Evolutionary conservation across 306 rosid genomes (phyloP).

Genomic region (Vigna radiata): DNA sequence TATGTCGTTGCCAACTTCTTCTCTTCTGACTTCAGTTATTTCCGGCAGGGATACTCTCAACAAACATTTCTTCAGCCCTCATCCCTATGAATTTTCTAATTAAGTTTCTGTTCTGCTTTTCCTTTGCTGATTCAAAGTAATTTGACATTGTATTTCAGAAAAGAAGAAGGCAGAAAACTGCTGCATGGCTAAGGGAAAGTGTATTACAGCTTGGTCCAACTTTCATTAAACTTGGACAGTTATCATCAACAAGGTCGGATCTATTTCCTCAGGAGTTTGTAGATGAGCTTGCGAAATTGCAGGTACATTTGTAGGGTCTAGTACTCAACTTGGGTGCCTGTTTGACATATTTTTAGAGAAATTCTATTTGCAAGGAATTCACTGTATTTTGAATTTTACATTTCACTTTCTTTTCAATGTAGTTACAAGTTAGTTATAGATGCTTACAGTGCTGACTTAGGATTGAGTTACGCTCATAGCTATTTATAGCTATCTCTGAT

Average conservation of each 20-base stretch:
- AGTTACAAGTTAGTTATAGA: too few species aligned
- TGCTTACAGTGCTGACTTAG: too few species aligned
- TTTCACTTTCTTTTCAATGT: too few species aligned
- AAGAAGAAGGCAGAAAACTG: slow-evolving; percentile 72
- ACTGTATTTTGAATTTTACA: too few species aligned
- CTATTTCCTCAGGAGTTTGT: slow-evolving; percentile 88
- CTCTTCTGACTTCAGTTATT: neutral
- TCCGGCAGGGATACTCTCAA: neutral
- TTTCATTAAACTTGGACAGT: slow-evolving; percentile 92
- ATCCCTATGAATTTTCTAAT: neutral
- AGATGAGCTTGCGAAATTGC: slow-evolving; percentile 92
- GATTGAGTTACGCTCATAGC: too few species aligned
- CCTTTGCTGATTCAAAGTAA: slow-evolving; percentile 16
- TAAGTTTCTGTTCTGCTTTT: slow-evolving; percentile 14
- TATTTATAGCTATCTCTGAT: too few species aligned
- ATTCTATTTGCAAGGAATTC: too few species aligned
- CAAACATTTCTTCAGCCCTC: slow-evolving; percentile 1
- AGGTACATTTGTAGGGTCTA: slow-evolving; percentile 52
- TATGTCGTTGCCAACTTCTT: neutral
- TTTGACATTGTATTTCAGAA: slow-evolving; percentile 54
- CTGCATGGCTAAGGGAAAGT: slow-evolving; percentile 83
- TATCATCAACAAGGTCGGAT: slow-evolving; percentile 93
- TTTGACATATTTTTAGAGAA: neutral
- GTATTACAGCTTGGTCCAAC: slow-evolving; percentile 97
- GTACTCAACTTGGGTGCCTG: slow-evolving; percentile 15